A percentile compares a stretch with the other conserved stretches of the same genome.
Evolutionary conservation across 306 rosid genomes (phyloP).

Genomic region (Prosopis cineraria): DNA sequence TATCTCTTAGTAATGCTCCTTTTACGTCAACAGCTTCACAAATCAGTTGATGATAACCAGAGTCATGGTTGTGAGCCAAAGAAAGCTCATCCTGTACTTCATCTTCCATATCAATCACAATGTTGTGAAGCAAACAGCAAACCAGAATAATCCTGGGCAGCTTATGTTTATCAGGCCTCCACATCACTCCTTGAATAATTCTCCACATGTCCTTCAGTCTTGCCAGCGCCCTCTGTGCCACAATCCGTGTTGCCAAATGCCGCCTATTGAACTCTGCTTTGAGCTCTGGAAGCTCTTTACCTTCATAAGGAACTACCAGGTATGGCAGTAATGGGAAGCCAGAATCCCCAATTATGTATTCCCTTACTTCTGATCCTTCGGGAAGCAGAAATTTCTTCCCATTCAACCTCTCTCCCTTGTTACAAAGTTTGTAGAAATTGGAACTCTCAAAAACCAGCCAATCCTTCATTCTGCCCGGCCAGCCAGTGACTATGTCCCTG

Average conservation of each 20-base stretch:
- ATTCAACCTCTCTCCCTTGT: slow-evolving; percentile 66
- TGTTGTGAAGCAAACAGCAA: slow-evolving; percentile 92
- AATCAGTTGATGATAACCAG: slow-evolving; percentile 64
- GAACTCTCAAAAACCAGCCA: slow-evolving; percentile 65
- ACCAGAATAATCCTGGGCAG: slow-evolving; percentile 88
- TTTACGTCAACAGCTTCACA: slow-evolving; percentile 60
- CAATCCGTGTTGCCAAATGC: slow-evolving; percentile 60
- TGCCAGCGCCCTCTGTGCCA: slow-evolving; percentile 70
- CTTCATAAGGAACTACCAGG: slow-evolving; percentile 81
- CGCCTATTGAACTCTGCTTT: slow-evolving; percentile 63
- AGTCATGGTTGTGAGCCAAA: slow-evolving; percentile 66
- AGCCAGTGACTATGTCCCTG: slow-evolving; percentile 81
- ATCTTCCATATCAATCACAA: slow-evolving; percentile 70
- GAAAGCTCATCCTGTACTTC: slow-evolving; percentile 54
- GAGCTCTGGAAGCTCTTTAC: slow-evolving; percentile 53
- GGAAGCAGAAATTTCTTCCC: slow-evolving; percentile 54
- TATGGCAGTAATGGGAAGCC: slow-evolving; percentile 78
- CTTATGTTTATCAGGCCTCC: slow-evolving; percentile 94
- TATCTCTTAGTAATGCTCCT: slow-evolving; percentile 69
- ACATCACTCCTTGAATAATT: slow-evolving; percentile 89
- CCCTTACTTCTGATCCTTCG: slow-evolving; percentile 65
- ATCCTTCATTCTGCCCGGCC: slow-evolving; percentile 86
- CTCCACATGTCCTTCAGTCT: slow-evolving; percentile 88
- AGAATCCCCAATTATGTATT: slow-evolving; percentile 77
- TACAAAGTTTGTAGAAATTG: slow-evolving; percentile 63